Evolutionary conservation across 768 basidiomycete species (phyloP), one percentile per base, ranked within the genome.

Genomic region (Suillus subaureus): DNA sequence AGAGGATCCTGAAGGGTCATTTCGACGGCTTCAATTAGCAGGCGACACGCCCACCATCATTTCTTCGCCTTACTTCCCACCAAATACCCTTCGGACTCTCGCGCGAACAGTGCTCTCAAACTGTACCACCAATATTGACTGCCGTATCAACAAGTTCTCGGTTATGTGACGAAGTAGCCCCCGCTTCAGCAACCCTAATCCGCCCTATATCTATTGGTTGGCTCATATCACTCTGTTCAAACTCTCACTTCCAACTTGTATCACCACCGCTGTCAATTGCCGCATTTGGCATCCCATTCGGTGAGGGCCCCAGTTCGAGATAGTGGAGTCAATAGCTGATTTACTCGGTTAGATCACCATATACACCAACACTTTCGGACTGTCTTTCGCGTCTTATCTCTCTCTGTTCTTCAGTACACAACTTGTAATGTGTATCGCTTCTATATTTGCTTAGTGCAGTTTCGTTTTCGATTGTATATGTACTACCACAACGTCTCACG

Each of bases 1-100:
- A 95, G 78, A 84, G 93, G 65, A 94, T 95, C 66, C 84, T 95
- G 70, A 95, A 92, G 81, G 93, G 93, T 11, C 93, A 95, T 71
- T 95, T 94, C 70, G 93, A 95, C 73, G 90, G 93, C 58, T 95
- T 95, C 82, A 91, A 92, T 73, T 93, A 78, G 84, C 45, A 42
- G 39, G 39, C 57, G 16, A 21, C 6, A 26, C 21, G 26, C 18
- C 12, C 12, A 58, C 23, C 18, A 15, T 26, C 8, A 6, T 33
- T 33, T 37, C 35, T 35, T 15, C n/a, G 37, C 9, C 39, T 40
- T 6, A 28, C 45, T 47, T 47, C n/a, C 11, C 6, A 26, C 6
- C 40, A 13, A 11, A 60, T 60, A 60, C 58, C 58, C 39, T 1
- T 33, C 23, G 9, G 23, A 16, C 37, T 31, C 40, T 42, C 39